Conservation (phyloP, 2,329 filamentous ascomycete genomes). For the Colletotrichum sidae region DNA sequence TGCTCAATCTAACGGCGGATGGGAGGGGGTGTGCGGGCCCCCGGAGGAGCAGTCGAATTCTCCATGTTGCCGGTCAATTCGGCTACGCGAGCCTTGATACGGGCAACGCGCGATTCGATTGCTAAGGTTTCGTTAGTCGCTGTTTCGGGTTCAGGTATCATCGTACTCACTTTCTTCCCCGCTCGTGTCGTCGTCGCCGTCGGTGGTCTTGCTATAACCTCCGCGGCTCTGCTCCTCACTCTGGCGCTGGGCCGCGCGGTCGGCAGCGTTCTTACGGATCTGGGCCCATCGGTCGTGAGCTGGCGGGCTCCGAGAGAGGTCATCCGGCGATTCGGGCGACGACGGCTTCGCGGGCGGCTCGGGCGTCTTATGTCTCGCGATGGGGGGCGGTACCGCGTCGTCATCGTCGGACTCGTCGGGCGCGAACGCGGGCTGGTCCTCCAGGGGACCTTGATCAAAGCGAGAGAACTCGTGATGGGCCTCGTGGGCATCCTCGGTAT, state of each 20-base stretch:
- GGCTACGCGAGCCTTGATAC: conserved; percentile 97
- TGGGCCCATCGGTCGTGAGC: conserved; percentile 91
- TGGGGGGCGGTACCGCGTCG: conserved; percentile 64
- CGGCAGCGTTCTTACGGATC: conserved; percentile 93
- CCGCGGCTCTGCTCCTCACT: conserved; percentile 74
- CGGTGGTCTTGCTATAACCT: conserved; percentile 66
- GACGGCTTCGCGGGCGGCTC: conserved; percentile 42
- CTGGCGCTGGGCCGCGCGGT: conserved; percentile 75
- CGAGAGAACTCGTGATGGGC: conserved; percentile 70
- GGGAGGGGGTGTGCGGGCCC: conserved; percentile 25
- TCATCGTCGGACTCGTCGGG: conserved; percentile 66
- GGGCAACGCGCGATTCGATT: conserved; percentile 94
- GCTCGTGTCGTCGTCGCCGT: conserved; percentile 88
- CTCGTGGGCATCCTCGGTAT: conserved; percentile 68
- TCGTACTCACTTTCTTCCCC: conserved; percentile 87
- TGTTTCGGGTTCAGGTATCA: not conserved
- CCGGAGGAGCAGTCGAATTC: conserved; percentile 53
- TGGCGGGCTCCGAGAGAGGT: conserved; percentile 46
- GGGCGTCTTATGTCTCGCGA: conserved; percentile 55
- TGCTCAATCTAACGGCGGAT: conserved; percentile 31
- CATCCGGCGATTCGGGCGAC: conserved; percentile 48
- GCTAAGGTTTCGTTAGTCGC: conserved; percentile 62
- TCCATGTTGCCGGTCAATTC: conserved; percentile 92
- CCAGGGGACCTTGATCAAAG: conserved; percentile 90
- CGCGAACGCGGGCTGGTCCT: conserved; percentile 86